Conservation (phyloP, 805 yeast genomes). For the Metschnikowia hibisci region DNA sequence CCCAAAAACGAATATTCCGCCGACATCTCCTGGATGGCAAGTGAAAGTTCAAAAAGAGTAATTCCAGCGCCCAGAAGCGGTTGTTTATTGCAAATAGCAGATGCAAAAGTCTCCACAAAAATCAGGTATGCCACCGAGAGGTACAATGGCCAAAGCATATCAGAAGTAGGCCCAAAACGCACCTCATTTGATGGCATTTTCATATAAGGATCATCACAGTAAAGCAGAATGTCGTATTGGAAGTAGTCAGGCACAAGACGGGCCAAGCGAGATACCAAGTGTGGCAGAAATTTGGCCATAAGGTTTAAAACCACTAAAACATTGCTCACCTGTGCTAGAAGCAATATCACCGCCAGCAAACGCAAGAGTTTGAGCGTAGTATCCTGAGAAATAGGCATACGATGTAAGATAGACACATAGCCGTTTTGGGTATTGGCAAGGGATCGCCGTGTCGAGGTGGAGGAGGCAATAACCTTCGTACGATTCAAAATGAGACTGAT, state of each 20-base stretch:
- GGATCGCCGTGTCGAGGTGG: conserved; percentile 23
- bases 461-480: conserved; percentile 36
- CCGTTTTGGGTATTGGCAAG: conserved; percentile 9
- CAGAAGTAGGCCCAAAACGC: conserved; percentile 47
- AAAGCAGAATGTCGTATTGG: conserved; percentile 14
- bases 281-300: conserved; percentile 10
- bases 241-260: conserved; percentile 7
- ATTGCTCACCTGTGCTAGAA: conserved; percentile 24
- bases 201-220: conserved; percentile 26
- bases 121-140: conserved; percentile 56
- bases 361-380: conserved; percentile 23
- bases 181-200: conserved; percentile 25
- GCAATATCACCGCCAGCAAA: conserved; percentile 23
- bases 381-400: conserved; percentile 11
- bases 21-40: conserved; percentile 72
- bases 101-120: conserved; percentile 61
- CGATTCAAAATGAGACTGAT: conserved; percentile 39
- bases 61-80: conserved; percentile 65
- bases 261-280: conserved; percentile 10
- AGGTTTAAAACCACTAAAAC: conserved; percentile 33
- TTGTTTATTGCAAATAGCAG: conserved; percentile 49
- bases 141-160: conserved; percentile 56
- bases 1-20: conserved; percentile 29
- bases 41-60: conserved; percentile 70
- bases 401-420: conserved; percentile 20